Percentiles rank a stretch among this genome's conserved stretches.
phyloP scores from a whole-genome alignment of 1,139 yeast species.

The Candida anutae region DNA sequence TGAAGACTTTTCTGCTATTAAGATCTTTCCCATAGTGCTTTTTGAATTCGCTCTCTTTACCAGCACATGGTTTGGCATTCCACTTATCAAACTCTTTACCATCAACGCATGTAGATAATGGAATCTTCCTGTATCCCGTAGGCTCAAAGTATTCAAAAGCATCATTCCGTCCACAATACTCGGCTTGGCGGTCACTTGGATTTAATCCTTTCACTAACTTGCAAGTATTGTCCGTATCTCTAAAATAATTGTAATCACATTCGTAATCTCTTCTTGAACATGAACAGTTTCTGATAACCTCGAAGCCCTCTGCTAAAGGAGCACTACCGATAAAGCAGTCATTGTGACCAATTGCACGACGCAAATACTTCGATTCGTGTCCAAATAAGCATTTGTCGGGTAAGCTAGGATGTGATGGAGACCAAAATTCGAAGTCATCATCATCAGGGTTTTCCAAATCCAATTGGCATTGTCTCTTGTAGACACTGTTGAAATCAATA shows the following conservation, averaged over 20 bases:
- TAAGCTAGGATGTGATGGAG: slow-evolving; percentile 62
- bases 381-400: slow-evolving; percentile 77
- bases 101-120: slow-evolving; percentile 67
- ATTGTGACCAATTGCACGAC: slow-evolving; percentile 51
- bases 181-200: slow-evolving; percentile 56
- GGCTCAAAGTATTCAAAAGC: slow-evolving; percentile 68
- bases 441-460: slow-evolving; percentile 49
- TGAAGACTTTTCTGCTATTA: slow-evolving; percentile 44
- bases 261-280: slow-evolving; percentile 89
- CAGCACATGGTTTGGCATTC: slow-evolving; percentile 78
- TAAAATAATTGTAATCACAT: slow-evolving; percentile 80
- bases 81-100: slow-evolving; percentile 63
- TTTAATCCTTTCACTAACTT: slow-evolving; percentile 64
- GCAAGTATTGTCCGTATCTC: slow-evolving; percentile 78
- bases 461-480: slow-evolving; percentile 62
- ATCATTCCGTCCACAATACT: slow-evolving; percentile 49
- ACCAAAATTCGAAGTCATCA: slow-evolving; percentile 80
- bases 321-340: slow-evolving; percentile 82
- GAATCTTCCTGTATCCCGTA: slow-evolving; percentile 73
- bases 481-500: slow-evolving; percentile 65
- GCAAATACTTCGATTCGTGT: slow-evolving; percentile 69
- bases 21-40: slow-evolving; percentile 50
- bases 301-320: slow-evolving; percentile 56
- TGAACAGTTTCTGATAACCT: slow-evolving; percentile 58
- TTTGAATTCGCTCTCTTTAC: slow-evolving; percentile 62